phyloP scores from a whole-genome alignment of 2,329 filamentous ascomycete genomes.

The Sporothrix sp. region DNA sequence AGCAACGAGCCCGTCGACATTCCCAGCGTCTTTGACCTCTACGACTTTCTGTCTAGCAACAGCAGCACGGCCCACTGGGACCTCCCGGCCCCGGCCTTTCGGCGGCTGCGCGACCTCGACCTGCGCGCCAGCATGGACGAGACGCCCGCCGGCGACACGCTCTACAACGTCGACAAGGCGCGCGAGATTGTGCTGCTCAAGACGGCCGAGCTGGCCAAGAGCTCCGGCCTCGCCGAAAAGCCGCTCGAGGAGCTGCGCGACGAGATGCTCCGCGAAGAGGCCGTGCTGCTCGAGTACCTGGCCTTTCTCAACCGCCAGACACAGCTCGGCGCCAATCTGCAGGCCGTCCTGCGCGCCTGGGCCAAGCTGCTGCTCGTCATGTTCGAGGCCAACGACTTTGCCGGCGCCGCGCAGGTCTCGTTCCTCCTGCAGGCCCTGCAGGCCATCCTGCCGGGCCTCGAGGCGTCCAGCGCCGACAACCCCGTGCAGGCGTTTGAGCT shows the following conservation, averaged over 20 bases:
- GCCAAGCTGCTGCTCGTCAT: slow-evolving; percentile 74
- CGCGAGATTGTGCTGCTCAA: slow-evolving; percentile 65
- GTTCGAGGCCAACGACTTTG: slow-evolving; percentile 72
- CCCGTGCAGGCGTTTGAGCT: slow-evolving; percentile 64
- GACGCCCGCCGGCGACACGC: slow-evolving; percentile 40
- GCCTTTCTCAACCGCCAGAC: slow-evolving; percentile 53
- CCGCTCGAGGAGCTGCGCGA: slow-evolving; percentile 33
- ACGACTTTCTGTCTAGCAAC: slow-evolving; percentile 66
- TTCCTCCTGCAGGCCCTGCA: slow-evolving; percentile 83
- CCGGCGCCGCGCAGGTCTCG: slow-evolving; percentile 57
- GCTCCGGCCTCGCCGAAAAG: not conserved
- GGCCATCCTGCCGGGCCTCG: slow-evolving; percentile 77
- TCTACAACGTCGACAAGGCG: slow-evolving; percentile 63
- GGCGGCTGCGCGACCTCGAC: slow-evolving; percentile 56
- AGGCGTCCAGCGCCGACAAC: slow-evolving; percentile 61
- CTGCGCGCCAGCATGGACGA: slow-evolving; percentile 54
- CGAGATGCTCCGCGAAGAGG: slow-evolving; percentile 48
- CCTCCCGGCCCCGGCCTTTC: slow-evolving; percentile 41
- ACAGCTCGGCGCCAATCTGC: slow-evolving; percentile 46
- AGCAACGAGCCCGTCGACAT: slow-evolving; percentile 57
- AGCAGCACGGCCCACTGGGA: slow-evolving; percentile 42
- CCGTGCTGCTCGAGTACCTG: slow-evolving; percentile 50
- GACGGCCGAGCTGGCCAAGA: slow-evolving; percentile 47
- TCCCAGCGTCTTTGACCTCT: slow-evolving; percentile 78
- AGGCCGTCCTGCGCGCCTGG: slow-evolving; percentile 71